Evolutionary conservation across 306 rosid species (phyloP), one percentile per base, ranked within the genome.

Genomic region (barrel medic (Medicago truncatula)): DNA sequence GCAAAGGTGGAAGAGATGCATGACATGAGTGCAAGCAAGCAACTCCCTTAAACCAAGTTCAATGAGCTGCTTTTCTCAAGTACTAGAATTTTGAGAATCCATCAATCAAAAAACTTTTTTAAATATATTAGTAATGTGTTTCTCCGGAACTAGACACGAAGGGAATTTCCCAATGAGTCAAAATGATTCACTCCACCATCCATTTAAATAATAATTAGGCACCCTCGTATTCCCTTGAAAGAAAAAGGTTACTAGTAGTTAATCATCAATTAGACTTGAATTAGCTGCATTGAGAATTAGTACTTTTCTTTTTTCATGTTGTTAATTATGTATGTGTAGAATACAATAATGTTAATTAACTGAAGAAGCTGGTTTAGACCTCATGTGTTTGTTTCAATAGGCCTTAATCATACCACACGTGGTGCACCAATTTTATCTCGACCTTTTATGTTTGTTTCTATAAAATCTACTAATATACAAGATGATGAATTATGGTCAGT

Each of bases 121-220:
- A 57, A 79, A 64, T 14, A 76, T 14, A 76, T 8, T 53, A 28
- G 3, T 39, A 18, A 36, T 88, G 93, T 90, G 93, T 90, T 88
- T 68, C 89, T 85, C 76, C 34, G 70, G 96, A 91, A 91, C 90
- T 85, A 82, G 93, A 87, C 96, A 87, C 17, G 0, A 75, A 76
- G 49, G 73, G 73, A 54, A 85, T 53, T 88, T 87, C 82, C 85
- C 88, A 64, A 85, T 82, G 61, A 69, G 23, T 16, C n/a, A 7
- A 80, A 83, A 88, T 91, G 79, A 91, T 91, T 78, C 38, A 38
- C 79, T 85, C 93, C 94, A 91, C 92, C 62, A 81, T 44, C 58
- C 65, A 50, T 7, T 31, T 53, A 21, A 16, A 54, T 25, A 40
- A 52, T 57, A 36, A 62, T 59, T 70, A 34, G 38, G 3, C 13